Evolutionary conservation across 352 stramenopile genomes (phyloP), one percentile per base, ranked within the genome.

Genomic region (Blastocystis sp.): DNA sequence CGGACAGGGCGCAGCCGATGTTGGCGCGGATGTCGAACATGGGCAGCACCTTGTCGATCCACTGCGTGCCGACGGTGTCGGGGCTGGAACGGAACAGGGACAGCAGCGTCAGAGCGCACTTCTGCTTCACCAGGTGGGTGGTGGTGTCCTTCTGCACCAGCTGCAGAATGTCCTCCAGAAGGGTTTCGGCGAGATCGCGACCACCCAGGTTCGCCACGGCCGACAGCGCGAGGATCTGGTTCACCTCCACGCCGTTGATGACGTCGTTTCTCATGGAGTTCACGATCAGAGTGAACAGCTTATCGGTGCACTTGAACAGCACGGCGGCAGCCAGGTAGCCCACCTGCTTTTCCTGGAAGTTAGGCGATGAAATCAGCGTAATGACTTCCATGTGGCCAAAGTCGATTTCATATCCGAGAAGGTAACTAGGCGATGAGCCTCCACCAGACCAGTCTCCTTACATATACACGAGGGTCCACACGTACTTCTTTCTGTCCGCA

Each of bases 401-500:
- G 90, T 98, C 95, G 76, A 98, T 95, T 91, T 98, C 96, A 91
- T 99, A 99, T 80, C 96, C 96, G 66, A 99, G 91, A 91, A 98
- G 97, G 91, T 97, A 97, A 91, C 78, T 88, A 88, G n/a, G 70
- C 11, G 1, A 78, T 66, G 6, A 78, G 34, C 17, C 24, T 17
- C 48, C n/a, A 1, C 3, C 21, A 11, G 28, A 17, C 10, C 19
- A 17, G 45, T 28, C 34, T n/a, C 6, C 68, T 24, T 88, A 88
- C 78, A 98, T 98, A 92, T 98, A 98, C 40, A 98, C 96, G 81
- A 99, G 92, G 92, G 98, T 99, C 96, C 95, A 98, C 68, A 98
- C 95, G 91, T 98, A 98, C 91, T 98, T 99, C 90, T 98, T 98
- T 79, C 95, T 93, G 90, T 98, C 94, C 91, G 98, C 98, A 61